Evolutionary conservation across 176 grass and related monocot species (phyloP).

Genomic region (Alloteropsis semialata): DNA sequence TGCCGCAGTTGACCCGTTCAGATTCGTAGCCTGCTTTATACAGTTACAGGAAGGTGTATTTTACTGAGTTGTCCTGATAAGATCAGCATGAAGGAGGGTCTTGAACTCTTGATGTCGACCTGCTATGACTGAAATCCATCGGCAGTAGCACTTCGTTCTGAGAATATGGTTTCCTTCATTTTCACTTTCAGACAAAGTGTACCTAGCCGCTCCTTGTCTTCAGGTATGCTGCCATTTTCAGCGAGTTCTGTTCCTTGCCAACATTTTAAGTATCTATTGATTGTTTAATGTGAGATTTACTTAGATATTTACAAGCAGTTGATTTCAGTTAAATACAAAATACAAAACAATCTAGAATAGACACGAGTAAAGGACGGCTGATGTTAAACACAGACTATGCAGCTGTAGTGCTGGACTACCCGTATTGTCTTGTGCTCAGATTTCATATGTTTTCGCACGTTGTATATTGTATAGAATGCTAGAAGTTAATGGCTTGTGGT

Average conservation of each 20-base stretch:
- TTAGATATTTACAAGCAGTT: conserved; percentile 14
- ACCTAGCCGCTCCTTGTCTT: conserved; percentile 16
- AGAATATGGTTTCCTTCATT: conserved; percentile 6
- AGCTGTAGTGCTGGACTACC: neutral
- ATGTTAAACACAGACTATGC: neutral
- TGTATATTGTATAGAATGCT: neutral
- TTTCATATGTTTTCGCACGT: neutral
- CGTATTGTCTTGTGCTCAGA: neutral
- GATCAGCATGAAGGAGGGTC: neutral
- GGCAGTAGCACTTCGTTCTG: neutral
- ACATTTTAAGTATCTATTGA: neutral
- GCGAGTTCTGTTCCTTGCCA: neutral
- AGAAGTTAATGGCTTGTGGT: neutral
- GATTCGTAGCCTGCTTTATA: conserved; percentile 28
- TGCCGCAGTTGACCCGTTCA: conserved; percentile 36
- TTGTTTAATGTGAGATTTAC: neutral
- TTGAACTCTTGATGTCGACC: conserved; percentile 18
- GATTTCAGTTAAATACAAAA: neutral
- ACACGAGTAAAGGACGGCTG: neutral
- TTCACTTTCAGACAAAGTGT: conserved; percentile 3
- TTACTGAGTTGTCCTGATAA: neutral
- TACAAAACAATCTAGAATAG: neutral
- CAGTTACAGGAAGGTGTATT: neutral
- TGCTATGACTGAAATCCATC: neutral
- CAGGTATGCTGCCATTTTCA: conserved; percentile 27